Percentiles rank a stretch among this genome's conserved stretches.
Conservation (phyloP, 257 asterid species). For the Mitragyna speciosa region DNA sequence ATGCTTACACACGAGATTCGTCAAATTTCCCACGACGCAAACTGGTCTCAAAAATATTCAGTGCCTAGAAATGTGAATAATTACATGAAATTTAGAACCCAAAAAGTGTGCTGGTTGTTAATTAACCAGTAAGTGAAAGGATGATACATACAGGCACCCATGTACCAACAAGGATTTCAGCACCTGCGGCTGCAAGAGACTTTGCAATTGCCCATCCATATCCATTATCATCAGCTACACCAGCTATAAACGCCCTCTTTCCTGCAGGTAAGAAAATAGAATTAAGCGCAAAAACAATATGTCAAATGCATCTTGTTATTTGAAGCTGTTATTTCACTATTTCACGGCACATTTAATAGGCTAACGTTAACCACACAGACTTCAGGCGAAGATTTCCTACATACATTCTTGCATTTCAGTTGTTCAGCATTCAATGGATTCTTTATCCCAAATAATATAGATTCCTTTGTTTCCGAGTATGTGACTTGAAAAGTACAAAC, state of each 20-base stretch:
- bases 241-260: conserved; percentile 96
- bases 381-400: neutral
- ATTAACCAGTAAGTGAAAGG: neutral
- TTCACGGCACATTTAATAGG: neutral
- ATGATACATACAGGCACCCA: conserved; percentile 92
- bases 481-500: neutral
- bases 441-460: neutral
- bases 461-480: too few species aligned
- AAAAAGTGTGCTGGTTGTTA: neutral
- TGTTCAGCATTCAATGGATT: neutral
- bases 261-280: conserved; percentile 44
- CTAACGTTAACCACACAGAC: neutral
- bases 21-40: conserved; percentile 92
- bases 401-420: neutral
- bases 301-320: neutral
- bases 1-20: conserved; percentile 79
- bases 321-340: neutral
- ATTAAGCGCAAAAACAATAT: neutral
- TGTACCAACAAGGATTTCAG: conserved; percentile 95
- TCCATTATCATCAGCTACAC: conserved; percentile 92
- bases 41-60: conserved; percentile 86
- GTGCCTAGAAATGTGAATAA: conserved; percentile 51
- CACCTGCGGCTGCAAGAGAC: conserved; percentile 96
- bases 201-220: conserved; percentile 99
- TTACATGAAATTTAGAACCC: conserved; percentile 2